Evolutionary conservation across 768 basidiomycete species (phyloP), one percentile per base, ranked within the genome.

Genomic region (Naganishia friedmannii): DNA sequence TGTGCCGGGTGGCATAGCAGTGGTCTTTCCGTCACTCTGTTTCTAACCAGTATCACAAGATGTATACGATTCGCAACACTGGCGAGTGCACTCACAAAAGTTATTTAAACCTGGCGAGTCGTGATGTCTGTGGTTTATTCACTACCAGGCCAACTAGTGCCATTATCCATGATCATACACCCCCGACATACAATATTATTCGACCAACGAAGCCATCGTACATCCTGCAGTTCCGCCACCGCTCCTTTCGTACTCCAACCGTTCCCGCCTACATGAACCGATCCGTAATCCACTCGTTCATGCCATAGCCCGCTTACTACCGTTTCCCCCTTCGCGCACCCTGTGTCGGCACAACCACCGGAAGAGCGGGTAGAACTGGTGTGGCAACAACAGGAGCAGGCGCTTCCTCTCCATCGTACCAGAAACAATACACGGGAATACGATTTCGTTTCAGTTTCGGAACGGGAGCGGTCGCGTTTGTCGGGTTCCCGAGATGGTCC

Each of bases 401-500:
- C 15, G 60, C n/a, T 29, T 69, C 68, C 45, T 69, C 57, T 29
- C 57, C 68, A 51, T 69, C 68, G 32, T 69, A 69, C 68, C 68
- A 42, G 45, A 60, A 54, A n/a, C 58, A 51, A 42, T 31, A 31
- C 17, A 69, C 68, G 42, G 56, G 56, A 29, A 69, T 54, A 12
- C 56, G 56, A 8, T 58, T 48, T 5, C 56, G 68, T 45, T 69
- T 57, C 29, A 69, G 56, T 26, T 51, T 53, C 26, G 68, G 46
- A 21, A 54, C 46, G 4, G 39, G 56, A 9, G 51, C 51, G 31
- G 34, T 69, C 8, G 74, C 58, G 21, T 77, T 71, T 15, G 74
- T 66, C 1, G 77, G 54, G 68, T 81, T 81, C 13, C 80, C 80
- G 65, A 76, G 73, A 17, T 74, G 70, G 69, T 81, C 80, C 8